These are phyloP conservation scores for Nothomitra cinnamomea DNA, from an alignment of 2,329 filamentous ascomycete species.

Conservation along the genomic window DNA sequence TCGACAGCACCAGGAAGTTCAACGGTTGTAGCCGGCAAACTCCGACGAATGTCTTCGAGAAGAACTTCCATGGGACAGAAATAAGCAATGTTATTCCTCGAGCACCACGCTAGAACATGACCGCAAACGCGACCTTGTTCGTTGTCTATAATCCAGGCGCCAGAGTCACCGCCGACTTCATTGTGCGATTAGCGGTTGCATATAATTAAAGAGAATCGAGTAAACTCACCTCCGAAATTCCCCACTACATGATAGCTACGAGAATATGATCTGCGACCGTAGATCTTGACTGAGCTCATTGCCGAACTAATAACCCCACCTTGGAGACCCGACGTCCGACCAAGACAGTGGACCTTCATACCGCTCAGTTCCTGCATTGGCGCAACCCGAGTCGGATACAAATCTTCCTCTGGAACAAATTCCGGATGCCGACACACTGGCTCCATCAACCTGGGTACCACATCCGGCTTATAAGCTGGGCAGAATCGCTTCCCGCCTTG, in stretches of 20 bases:
- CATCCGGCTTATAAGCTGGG: conserved; percentile 4
- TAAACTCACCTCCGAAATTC: conserved; percentile 34
- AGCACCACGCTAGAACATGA: conserved; percentile 78
- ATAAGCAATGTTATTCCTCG: conserved; percentile 66
- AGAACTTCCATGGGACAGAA: conserved; percentile 92
- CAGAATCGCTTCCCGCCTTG: conserved; percentile 30
- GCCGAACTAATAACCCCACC: conserved; percentile 60
- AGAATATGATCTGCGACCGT: conserved; percentile 65
- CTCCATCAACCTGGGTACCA: conserved; percentile 13
- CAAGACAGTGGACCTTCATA: conserved; percentile 70
- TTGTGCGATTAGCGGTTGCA: conserved; percentile 2
- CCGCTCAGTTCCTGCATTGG: conserved; percentile 48
- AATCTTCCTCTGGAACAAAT: conserved; percentile 20
- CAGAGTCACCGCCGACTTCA: conserved; percentile 68
- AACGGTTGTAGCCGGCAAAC: conserved; percentile 53
- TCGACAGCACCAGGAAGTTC: conserved; percentile 43
- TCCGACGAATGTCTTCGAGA: conserved; percentile 68
- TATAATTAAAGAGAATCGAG: conserved; percentile 8
- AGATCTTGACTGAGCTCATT: conserved; percentile 73
- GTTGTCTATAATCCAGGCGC: conserved; percentile 81
- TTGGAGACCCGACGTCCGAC: conserved; percentile 70
- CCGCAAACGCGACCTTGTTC: conserved; percentile 66
- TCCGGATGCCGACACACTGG: conserved; percentile 21
- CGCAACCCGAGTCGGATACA: conserved; percentile 41
- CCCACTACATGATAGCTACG: conserved; percentile 49